A percentile compares a stretch with the other conserved stretches of the same genome.
Conservation (phyloP, 805 yeast genomes). For the Ogataea allantospora region DNA sequence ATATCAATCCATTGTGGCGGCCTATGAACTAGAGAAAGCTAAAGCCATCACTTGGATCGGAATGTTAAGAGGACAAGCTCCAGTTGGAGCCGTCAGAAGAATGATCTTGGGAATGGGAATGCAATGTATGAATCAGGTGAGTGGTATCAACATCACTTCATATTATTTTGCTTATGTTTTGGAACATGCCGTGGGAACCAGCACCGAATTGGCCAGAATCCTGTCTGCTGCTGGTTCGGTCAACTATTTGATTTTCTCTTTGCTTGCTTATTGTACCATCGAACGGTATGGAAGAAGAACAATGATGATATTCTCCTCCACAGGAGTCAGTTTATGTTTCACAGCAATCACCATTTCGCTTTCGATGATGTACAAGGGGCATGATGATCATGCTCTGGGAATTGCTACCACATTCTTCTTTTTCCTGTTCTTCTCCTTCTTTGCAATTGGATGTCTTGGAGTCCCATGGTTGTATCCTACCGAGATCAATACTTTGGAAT, state of each 20-base stretch:
- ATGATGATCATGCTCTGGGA: conserved; percentile 30
- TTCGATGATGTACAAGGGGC: conserved; percentile 25
- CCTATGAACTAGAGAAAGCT: conserved; percentile 24
- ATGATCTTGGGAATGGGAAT: conserved; percentile 33
- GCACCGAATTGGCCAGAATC: conserved; percentile 37
- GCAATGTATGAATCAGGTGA: conserved; percentile 37
- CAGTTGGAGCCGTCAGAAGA: conserved; percentile 25
- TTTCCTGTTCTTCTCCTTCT: conserved; percentile 37
- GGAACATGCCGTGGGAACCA: conserved; percentile 33
- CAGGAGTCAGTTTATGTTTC: conserved; percentile 43
- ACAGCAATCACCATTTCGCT: conserved; percentile 36
- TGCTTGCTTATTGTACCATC: conserved; percentile 29
- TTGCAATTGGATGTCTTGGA: conserved; percentile 29
- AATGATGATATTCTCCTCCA: conserved; percentile 33
- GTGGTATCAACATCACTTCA: conserved; percentile 36
- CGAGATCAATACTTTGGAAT: conserved; percentile 27
- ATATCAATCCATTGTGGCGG: conserved; percentile 23
- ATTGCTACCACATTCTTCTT: conserved; percentile 37
- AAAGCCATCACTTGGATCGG: conserved; percentile 25
- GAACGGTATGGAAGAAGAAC: conserved; percentile 45
- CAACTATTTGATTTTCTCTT: conserved; percentile 21
- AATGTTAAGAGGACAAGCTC: conserved; percentile 24
- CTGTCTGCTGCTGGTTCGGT: conserved; percentile 32
- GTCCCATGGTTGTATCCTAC: conserved; percentile 28
- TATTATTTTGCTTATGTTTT: conserved; percentile 15